Base-by-base conservation (phyloP, 1,139 yeast genomes). In the Torulaspora globosa region DNA sequence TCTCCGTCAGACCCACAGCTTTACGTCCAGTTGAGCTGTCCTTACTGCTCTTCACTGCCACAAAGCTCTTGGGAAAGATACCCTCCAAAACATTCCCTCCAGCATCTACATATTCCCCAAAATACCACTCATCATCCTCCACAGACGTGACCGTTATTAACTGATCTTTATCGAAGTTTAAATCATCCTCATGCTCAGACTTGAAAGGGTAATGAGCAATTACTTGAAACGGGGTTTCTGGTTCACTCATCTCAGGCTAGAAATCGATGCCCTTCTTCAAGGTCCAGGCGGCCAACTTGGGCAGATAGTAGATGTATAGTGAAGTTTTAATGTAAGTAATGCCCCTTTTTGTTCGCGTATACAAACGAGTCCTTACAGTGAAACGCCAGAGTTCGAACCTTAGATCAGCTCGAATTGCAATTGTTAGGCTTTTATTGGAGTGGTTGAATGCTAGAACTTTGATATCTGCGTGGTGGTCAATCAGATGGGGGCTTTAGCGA, bases 111-210 rank as follows among this genome's bases (percentile, higher is more conserved):
- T 75, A 82, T 11, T 73, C 70, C 1, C 98, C 98, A 35, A 77
- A 71, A 60, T 78, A 84, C 98, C 98, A 92, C 54, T 90, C 96
- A 7, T 79, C 95, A 61, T 89, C 97, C 58, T 88, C 96, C 49
- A 85, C 72, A 24, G 77, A 79, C 2, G 82, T 79, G 16, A 92
- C 96, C 5, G 80, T 76, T 51, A 92, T 83, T 36, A 76, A 55
- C 62, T 84, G 88, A 15, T 85, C 92, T 5, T 72, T 77, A 1
- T 67, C 65, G 57, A 92, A 89, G 31, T 76, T 71, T 63, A 92
- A 75, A 66, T 92, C 98, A 61, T 89, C 97, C 27, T 82, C 89
- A 57, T 76, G 84, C 34, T 84, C 95, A 6, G 95, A 84, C 50
- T 73, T 70, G 69, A 87, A 87, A 46, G 82, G 84, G 59, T 73